These are phyloP conservation scores for Candida maesae DNA, from an alignment of 805 yeast genomes.

Conservation along the genomic window DNA sequence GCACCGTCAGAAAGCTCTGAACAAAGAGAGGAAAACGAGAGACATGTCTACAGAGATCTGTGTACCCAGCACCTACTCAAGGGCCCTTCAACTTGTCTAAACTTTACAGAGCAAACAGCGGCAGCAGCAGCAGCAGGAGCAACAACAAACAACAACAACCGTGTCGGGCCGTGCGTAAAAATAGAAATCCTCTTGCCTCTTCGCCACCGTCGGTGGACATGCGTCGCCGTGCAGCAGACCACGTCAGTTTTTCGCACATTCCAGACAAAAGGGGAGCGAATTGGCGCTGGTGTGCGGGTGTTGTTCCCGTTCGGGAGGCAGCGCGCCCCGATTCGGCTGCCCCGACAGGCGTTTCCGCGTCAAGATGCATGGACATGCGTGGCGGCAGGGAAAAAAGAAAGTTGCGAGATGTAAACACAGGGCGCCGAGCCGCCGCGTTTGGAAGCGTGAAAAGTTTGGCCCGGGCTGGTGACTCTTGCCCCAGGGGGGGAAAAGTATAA, in stretches of 20 bases:
- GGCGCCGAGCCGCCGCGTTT: too few relatives aligned
- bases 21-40: too few relatives aligned
- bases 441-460: too few relatives aligned
- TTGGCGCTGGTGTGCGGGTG: slow-evolving; percentile 4
- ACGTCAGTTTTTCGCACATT: neutral
- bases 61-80: too few relatives aligned
- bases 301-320: neutral
- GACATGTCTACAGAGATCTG: too few relatives aligned
- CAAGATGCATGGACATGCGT: neutral
- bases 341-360: neutral
- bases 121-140: too few relatives aligned
- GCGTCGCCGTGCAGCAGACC: neutral
- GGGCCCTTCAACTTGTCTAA: too few relatives aligned
- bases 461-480: neutral
- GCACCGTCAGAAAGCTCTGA: too few relatives aligned
- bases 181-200: too few relatives aligned
- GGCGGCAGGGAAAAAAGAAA: neutral
- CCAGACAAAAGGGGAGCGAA: slow-evolving; percentile 1
- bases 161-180: neutral
- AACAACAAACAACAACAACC: too few relatives aligned
- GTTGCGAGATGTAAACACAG: slow-evolving; percentile 1
- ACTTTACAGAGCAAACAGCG: too few relatives aligned
- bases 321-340: slow-evolving; percentile 6
- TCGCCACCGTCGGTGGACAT: too few relatives aligned
- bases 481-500: slow-evolving; percentile 18